Evolutionary conservation across 1,284 basidiomycete species (phyloP).

Genomic region (Mycosarcoma maydis): DNA sequence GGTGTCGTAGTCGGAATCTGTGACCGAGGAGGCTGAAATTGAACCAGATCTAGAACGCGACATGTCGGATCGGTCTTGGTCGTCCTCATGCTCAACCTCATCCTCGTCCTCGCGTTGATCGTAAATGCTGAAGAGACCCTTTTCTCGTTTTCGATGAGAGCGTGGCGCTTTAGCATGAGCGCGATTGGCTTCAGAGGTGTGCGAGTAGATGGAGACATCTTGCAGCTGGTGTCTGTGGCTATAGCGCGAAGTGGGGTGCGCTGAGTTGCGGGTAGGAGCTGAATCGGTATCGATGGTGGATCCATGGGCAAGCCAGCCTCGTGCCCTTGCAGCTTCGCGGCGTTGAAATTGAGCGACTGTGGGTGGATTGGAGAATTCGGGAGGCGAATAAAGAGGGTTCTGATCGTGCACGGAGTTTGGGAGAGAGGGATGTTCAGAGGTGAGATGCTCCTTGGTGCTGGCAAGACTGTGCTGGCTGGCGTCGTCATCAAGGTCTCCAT

Average conservation of each 20-base stretch:
- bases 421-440: conserved; percentile 18
- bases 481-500: conserved; percentile 44
- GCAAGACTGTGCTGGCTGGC: conserved; percentile 34
- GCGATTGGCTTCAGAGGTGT: conserved; percentile 11
- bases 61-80: conserved; percentile 29
- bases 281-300: conserved; percentile 28
- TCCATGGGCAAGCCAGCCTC: conserved; percentile 52
- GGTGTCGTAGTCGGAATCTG: conserved; percentile 41
- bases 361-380: conserved; percentile 1
- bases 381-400: neutral
- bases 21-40: conserved; percentile 45
- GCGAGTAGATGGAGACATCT: conserved; percentile 26
- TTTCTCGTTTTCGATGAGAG: conserved; percentile 7
- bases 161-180: conserved; percentile 15
- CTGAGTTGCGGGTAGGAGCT: conserved; percentile 3
- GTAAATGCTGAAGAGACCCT: conserved; percentile 41
- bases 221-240: conserved; percentile 14
- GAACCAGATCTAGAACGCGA: conserved; percentile 38
- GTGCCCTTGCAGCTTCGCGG: conserved; percentile 19
- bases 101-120: conserved; percentile 33
- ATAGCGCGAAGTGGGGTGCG: conserved; percentile 7
- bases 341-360: conserved; percentile 19
- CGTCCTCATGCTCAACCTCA: no score
- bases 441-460: conserved; percentile 24
- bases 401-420: conserved; percentile 1